Evolutionary conservation across 2,329 filamentous ascomycete species (phyloP).

Genomic region (Coniella lustricola): DNA sequence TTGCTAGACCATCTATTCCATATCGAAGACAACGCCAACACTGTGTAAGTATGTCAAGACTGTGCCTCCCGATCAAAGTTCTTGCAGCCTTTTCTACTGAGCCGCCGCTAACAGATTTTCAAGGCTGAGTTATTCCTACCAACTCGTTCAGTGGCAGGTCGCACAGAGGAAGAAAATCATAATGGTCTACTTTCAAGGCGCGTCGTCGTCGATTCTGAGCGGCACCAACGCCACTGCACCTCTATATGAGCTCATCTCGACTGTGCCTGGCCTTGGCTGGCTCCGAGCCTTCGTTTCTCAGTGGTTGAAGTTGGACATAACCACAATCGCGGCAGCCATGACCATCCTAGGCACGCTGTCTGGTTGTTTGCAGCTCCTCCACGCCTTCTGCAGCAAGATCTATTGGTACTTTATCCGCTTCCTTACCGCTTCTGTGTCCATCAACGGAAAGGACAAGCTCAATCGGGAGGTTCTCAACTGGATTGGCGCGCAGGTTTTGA

Average conservation of each 20-base stretch:
- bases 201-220: conserved; percentile 1
- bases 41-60: too few species aligned
- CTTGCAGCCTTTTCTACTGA: too few species aligned
- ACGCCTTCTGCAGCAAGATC: conserved; percentile 23
- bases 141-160: too few species aligned
- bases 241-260: conserved; percentile 20
- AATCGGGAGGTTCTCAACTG: conserved; percentile 33
- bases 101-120: too few species aligned
- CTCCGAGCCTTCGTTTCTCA: conserved; percentile 27
- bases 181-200: conserved; percentile 4
- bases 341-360: conserved; percentile 29
- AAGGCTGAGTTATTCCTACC: too few species aligned
- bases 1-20: too few species aligned
- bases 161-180: not conserved
- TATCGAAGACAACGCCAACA: too few species aligned
- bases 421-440: conserved; percentile 31
- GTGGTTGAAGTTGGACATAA: conserved; percentile 29
- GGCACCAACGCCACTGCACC: conserved; percentile 4
- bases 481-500: conserved; percentile 29
- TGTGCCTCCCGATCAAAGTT: too few species aligned
- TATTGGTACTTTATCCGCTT: conserved; percentile 31
- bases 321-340: conserved; percentile 25
- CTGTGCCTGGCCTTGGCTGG: conserved; percentile 24
- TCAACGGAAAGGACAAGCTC: conserved; percentile 29
- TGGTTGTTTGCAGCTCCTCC: conserved; percentile 24